phyloP scores from a whole-genome alignment of 306 rosid genomes.

The Herpetospermum pedunculosum region DNA sequence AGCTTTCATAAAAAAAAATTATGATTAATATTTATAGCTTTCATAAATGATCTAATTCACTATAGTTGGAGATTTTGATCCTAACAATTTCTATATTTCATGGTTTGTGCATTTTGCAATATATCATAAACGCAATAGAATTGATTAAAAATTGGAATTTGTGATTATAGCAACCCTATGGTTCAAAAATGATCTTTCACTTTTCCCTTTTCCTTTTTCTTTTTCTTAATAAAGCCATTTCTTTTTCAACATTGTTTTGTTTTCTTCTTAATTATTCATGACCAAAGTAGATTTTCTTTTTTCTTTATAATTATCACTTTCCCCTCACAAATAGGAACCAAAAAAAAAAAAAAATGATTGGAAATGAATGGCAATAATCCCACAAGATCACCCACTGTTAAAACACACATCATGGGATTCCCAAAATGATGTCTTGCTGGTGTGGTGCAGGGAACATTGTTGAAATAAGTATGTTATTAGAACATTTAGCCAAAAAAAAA shows the following conservation, averaged over 20 bases:
- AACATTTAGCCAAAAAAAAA: not conserved
- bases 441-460: conserved; percentile 35
- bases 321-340: not conserved
- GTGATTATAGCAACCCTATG: too few species aligned
- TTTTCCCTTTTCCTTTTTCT: conserved; percentile 2
- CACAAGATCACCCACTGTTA: conserved; percentile 26
- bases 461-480: conserved; percentile 27
- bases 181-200: not conserved
- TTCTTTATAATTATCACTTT: not conserved
- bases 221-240: not conserved
- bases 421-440: conserved; percentile 58
- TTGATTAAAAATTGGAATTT: too few species aligned
- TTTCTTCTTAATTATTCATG: conserved; percentile 21
- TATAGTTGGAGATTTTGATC: too few species aligned
- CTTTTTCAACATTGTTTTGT: conserved; percentile 13
- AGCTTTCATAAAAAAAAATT: too few species aligned
- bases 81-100: too few species aligned
- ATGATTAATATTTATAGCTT: too few species aligned
- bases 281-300: conserved; percentile 11
- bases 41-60: too few species aligned
- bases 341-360: conserved; percentile 30
- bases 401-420: conserved; percentile 62
- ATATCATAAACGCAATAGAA: too few species aligned
- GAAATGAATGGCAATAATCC: conserved; percentile 51
- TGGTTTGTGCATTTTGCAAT: too few species aligned